Percentiles rank a stretch among this genome's conserved stretches.
These are phyloP conservation scores for Backusella sp. DNA, from an alignment of 192 early-diverging fungal species.

Conservation along the genomic window DNA sequence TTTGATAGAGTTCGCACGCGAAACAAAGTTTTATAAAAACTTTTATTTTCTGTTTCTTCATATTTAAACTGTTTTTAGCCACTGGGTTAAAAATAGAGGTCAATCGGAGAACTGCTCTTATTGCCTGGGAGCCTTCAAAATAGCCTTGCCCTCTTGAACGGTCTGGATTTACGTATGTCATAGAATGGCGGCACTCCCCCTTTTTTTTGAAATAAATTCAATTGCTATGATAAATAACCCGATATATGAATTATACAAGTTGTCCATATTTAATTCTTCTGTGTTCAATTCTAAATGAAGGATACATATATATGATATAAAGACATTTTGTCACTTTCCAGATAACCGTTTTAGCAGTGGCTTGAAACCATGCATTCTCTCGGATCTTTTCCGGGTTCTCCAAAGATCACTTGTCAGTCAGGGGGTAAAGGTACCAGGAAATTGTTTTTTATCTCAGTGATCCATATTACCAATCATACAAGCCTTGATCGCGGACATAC, in stretches of 20 bases:
- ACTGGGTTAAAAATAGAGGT: background rate
- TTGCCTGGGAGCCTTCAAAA: background rate
- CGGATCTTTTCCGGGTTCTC: background rate
- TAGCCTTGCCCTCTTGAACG: background rate
- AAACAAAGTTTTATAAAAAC: slow-evolving; percentile 1
- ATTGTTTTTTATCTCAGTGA: background rate
- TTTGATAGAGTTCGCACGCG: background rate
- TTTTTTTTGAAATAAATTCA: background rate
- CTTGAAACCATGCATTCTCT: background rate
- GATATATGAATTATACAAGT: background rate
- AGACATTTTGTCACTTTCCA: background rate
- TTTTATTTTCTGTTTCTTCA: background rate
- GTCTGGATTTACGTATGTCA: background rate
- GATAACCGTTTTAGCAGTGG: background rate
- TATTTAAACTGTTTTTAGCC: background rate
- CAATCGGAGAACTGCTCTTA: background rate
- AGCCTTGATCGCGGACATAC: background rate
- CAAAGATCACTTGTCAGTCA: background rate
- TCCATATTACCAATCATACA: background rate
- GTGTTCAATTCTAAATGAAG: background rate
- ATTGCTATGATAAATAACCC: background rate
- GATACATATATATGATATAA: background rate
- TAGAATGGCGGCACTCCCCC: too few species aligned
- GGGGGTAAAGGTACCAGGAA: background rate
- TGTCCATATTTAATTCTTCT: background rate